phyloP scores from a whole-genome alignment of 192 early-diverging fungal genomes.

The Coemansia sp. region DNA sequence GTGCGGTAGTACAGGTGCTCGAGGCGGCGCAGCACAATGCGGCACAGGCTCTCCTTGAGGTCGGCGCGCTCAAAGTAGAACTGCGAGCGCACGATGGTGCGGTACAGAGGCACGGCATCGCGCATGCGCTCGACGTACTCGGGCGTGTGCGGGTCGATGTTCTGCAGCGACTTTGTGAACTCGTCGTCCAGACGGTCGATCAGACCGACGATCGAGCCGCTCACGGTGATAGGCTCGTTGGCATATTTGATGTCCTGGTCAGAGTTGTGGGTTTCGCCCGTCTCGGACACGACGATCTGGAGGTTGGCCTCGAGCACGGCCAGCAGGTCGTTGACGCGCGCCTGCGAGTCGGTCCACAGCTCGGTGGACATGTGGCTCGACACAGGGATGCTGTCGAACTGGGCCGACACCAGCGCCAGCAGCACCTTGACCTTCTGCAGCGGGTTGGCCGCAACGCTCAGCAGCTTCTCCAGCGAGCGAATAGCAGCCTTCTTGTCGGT shows the following conservation, averaged over 20 bases:
- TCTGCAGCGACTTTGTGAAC: constrained; percentile 92
- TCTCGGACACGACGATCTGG: constrained; percentile 67
- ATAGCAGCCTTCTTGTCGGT: constrained; percentile 83
- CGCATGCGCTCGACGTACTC: constrained; percentile 94
- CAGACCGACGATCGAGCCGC: constrained; percentile 81
- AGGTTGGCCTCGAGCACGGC: constrained; percentile 71
- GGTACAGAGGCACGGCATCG: constrained; percentile 85
- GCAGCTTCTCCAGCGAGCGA: constrained; percentile 60
- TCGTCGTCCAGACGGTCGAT: constrained; percentile 97
- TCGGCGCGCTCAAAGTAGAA: constrained; percentile 74
- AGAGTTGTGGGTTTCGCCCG: constrained; percentile 41
- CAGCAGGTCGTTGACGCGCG: constrained; percentile 75
- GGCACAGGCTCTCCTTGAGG: constrained; percentile 61
- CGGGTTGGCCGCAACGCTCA: constrained; percentile 59
- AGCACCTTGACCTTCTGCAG: constrained; percentile 83
- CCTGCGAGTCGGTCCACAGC: constrained; percentile 73
- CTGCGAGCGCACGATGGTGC: constrained; percentile 82
- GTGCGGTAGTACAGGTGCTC: constrained; percentile 99
- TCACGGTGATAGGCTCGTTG: constrained; percentile 61
- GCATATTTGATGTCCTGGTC: constrained; percentile 52
- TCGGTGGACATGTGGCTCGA: constrained; percentile 69
- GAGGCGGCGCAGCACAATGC: constrained; percentile 78
- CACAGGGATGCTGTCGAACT: constrained; percentile 76
- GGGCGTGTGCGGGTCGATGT: constrained; percentile 94
- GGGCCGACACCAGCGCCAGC: constrained; percentile 80